Evolutionary conservation across 805 yeast genomes (phyloP).

Genomic region (Barnettozyma populi): DNA sequence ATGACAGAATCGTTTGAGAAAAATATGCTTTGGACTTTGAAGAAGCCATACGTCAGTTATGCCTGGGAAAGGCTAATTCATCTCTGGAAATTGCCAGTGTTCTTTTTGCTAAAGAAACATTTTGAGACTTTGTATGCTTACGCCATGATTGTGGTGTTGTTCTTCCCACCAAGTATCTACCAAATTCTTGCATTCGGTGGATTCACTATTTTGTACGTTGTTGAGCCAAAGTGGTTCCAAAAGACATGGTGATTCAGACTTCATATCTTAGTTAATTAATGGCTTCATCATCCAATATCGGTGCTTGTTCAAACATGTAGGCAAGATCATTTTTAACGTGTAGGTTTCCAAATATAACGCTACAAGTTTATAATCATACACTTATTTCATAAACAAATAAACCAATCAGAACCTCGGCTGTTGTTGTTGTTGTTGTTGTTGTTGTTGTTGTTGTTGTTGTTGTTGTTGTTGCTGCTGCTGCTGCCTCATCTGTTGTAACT

Average conservation of each 20-base stretch:
- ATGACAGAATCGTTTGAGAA: constrained; percentile 35
- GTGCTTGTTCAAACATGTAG: no score
- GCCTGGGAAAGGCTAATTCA: constrained; percentile 28
- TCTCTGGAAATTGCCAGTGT: constrained; percentile 22
- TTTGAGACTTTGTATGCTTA: constrained; percentile 12
- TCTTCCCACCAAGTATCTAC: constrained; percentile 20
- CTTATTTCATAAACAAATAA: background rate
- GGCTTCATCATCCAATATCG: background rate
- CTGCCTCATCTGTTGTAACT: constrained; percentile 2
- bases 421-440: constrained; percentile 6
- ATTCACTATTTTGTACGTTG: constrained; percentile 8
- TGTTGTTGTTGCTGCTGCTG: constrained; percentile 7
- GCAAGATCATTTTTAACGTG: no score
- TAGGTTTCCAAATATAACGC: no score
- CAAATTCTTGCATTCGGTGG: constrained; percentile 9
- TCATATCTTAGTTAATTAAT: no score
- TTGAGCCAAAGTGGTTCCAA: constrained; percentile 14
- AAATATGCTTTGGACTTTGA: constrained; percentile 27
- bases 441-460: constrained; percentile 5
- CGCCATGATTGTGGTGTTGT: constrained; percentile 11
- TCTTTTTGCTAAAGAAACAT: constrained; percentile 7
- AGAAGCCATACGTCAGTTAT: constrained; percentile 20
- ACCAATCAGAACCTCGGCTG: background rate
- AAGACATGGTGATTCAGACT: constrained; percentile 8
- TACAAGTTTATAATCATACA: background rate